Evolutionary conservation across 2,329 filamentous ascomycete species (phyloP).

Genomic region (Metarhizium sp.): DNA sequence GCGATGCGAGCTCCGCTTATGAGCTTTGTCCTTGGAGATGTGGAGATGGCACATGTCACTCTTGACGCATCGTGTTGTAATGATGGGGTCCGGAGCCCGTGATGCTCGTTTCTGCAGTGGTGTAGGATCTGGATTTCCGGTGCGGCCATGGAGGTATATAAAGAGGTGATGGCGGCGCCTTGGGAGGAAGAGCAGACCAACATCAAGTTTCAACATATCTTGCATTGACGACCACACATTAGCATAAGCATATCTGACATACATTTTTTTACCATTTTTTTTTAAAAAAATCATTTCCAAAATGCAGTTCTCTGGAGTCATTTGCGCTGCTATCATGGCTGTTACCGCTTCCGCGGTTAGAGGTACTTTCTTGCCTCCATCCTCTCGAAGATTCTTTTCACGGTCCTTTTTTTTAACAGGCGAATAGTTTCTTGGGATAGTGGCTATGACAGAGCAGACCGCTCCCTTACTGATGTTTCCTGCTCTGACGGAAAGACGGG

Average conservation of each 20-base stretch:
- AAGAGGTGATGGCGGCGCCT: background rate
- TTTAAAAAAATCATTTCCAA: slow-evolving; percentile 11
- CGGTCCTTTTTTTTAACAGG: background rate
- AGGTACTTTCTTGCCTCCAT: background rate
- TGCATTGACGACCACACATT: too few relatives aligned
- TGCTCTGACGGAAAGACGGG: slow-evolving; percentile 63
- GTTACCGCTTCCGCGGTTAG: slow-evolving; percentile 17
- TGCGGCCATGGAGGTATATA: background rate
- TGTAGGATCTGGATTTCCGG: background rate
- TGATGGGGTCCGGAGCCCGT: background rate
- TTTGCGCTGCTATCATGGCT: slow-evolving; percentile 28
- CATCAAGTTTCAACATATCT: too few relatives aligned
- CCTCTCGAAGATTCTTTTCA: background rate
- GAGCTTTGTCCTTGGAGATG: background rate
- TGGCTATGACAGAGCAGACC: slow-evolving; percentile 54
- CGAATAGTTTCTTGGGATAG: slow-evolving; percentile 57
- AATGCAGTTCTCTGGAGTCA: slow-evolving; percentile 34
- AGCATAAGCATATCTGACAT: too few relatives aligned
- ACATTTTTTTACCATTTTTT: background rate
- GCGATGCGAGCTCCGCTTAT: background rate
- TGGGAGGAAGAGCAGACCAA: background rate
- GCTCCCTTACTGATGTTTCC: slow-evolving; percentile 46
- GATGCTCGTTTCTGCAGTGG: background rate
- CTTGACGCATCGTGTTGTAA: background rate
- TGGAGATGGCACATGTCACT: background rate